Percentiles rank a stretch among this genome's conserved stretches.
Evolutionary conservation across 1,139 yeast species (phyloP).

Genomic region (Debaryomyces coudertii): DNA sequence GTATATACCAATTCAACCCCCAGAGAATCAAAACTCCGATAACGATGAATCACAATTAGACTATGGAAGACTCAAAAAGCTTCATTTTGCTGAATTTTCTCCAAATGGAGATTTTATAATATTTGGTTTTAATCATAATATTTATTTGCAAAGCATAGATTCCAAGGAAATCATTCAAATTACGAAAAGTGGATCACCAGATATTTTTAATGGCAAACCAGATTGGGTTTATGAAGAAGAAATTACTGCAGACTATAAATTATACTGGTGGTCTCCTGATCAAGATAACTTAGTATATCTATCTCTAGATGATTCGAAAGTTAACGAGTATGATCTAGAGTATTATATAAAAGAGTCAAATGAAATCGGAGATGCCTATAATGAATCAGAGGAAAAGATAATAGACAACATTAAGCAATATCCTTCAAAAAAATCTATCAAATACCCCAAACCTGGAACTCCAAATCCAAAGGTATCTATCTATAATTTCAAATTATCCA

Average conservation of each 20-base stretch:
- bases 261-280: slow-evolving; percentile 89
- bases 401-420: slow-evolving; percentile 48
- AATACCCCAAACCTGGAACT: slow-evolving; percentile 91
- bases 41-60: slow-evolving; percentile 4
- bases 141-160: slow-evolving; percentile 43
- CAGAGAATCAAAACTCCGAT: slow-evolving; percentile 10
- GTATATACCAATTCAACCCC: slow-evolving; percentile 32
- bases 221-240: slow-evolving; percentile 99
- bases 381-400: slow-evolving; percentile 20
- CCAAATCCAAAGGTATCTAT: slow-evolving; percentile 64
- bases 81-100: slow-evolving; percentile 49
- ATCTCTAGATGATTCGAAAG: slow-evolving; percentile 71
- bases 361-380: slow-evolving; percentile 33
- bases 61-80: slow-evolving; percentile 24
- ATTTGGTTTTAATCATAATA: slow-evolving; percentile 41
- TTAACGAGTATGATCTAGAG: slow-evolving; percentile 65
- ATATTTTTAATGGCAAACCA: slow-evolving; percentile 81
- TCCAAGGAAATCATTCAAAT: slow-evolving; percentile 39
- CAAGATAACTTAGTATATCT: slow-evolving; percentile 67
- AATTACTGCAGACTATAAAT: slow-evolving; percentile 61
- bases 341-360: slow-evolving; percentile 51
- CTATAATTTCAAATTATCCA: slow-evolving; percentile 43
- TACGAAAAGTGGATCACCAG: slow-evolving; percentile 68
- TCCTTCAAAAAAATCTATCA: slow-evolving; percentile 54
- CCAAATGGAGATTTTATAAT: slow-evolving; percentile 41